These are phyloP conservation scores for Mortierella sp. DNA, from an alignment of 371 early-diverging fungal species.

Conservation along the genomic window DNA sequence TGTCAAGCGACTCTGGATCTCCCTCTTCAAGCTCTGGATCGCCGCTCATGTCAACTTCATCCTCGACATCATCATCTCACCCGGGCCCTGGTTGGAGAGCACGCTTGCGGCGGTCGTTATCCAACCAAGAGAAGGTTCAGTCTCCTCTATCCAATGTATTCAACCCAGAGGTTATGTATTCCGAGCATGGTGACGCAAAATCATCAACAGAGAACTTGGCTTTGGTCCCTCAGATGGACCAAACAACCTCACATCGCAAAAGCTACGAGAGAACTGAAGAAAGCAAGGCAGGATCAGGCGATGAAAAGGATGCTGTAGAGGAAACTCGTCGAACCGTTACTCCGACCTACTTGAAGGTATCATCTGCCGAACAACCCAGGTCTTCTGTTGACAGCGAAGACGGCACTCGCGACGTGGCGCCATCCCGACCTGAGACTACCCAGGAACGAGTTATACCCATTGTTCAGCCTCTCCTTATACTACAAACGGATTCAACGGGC, in stretches of 20 bases:
- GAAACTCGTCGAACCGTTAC: slow-evolving; percentile 38
- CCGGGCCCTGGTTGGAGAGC: slow-evolving; percentile 43
- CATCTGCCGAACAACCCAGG: slow-evolving; percentile 7
- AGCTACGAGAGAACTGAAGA: slow-evolving; percentile 22
- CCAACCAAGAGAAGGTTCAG: slow-evolving; percentile 53
- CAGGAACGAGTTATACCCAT: slow-evolving; percentile 20
- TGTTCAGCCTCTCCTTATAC: slow-evolving; percentile 12
- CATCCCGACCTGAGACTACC: slow-evolving; percentile 8
- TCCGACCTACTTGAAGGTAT: slow-evolving; percentile 10
- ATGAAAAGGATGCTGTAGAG: slow-evolving; percentile 31
- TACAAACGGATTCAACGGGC: slow-evolving; percentile 16
- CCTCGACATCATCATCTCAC: slow-evolving; percentile 48
- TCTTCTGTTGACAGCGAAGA: slow-evolving; percentile 25
- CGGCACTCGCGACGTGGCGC: neutral
- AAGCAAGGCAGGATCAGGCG: slow-evolving; percentile 31
- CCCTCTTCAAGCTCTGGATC: slow-evolving; percentile 46
- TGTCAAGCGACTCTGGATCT: slow-evolving; percentile 47
- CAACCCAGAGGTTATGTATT: slow-evolving; percentile 39
- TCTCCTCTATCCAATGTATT: slow-evolving; percentile 52
- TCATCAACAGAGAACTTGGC: slow-evolving; percentile 23
- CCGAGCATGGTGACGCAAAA: slow-evolving; percentile 31
- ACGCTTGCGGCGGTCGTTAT: slow-evolving; percentile 40
- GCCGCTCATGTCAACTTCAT: slow-evolving; percentile 48
- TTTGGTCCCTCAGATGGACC: slow-evolving; percentile 3
- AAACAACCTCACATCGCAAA: slow-evolving; percentile 18